Evolutionary conservation across 1,139 yeast species (phyloP).

Genomic region (Yamadazyma aaseri): DNA sequence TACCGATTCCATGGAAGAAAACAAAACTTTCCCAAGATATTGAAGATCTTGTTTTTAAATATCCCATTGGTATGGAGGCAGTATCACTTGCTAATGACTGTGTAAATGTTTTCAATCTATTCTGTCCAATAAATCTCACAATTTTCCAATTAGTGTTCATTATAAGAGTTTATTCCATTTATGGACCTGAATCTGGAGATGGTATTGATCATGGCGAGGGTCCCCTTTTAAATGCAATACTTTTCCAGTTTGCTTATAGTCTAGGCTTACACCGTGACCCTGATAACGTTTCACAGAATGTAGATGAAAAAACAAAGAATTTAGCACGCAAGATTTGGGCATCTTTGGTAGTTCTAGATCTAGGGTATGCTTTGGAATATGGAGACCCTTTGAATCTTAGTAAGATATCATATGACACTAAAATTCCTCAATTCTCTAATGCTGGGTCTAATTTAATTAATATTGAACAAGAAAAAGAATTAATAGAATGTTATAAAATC

Average conservation of each 20-base stretch:
- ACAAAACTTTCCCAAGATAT: neutral
- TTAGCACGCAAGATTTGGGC: slow-evolving; percentile 28
- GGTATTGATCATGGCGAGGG: slow-evolving; percentile 50
- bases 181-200: slow-evolving; percentile 52
- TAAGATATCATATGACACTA: slow-evolving; percentile 32
- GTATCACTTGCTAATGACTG: slow-evolving; percentile 38
- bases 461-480: slow-evolving; percentile 23
- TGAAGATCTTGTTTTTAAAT: slow-evolving; percentile 1
- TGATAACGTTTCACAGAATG: slow-evolving; percentile 12
- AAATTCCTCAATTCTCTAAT: slow-evolving; percentile 20
- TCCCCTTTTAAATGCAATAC: slow-evolving; percentile 32
- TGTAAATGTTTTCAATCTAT: slow-evolving; percentile 34
- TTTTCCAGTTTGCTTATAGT: slow-evolving; percentile 41
- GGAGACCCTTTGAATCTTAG: slow-evolving; percentile 40
- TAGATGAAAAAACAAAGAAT: slow-evolving; percentile 24
- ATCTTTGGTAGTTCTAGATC: slow-evolving; percentile 28
- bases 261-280: slow-evolving; percentile 47
- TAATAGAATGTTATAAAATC: slow-evolving; percentile 11
- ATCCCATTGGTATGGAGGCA: slow-evolving; percentile 27
- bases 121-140: slow-evolving; percentile 2
- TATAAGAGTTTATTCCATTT: slow-evolving; percentile 35
- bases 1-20: slow-evolving; percentile 2
- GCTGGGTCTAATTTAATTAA: slow-evolving; percentile 26
- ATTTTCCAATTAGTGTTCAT: slow-evolving; percentile 40
- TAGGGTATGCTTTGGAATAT: slow-evolving; percentile 31